Conservation (phyloP, 225 moss, liverwort and hornwort genomes). For the Antitrichia curtipendula region DNA sequence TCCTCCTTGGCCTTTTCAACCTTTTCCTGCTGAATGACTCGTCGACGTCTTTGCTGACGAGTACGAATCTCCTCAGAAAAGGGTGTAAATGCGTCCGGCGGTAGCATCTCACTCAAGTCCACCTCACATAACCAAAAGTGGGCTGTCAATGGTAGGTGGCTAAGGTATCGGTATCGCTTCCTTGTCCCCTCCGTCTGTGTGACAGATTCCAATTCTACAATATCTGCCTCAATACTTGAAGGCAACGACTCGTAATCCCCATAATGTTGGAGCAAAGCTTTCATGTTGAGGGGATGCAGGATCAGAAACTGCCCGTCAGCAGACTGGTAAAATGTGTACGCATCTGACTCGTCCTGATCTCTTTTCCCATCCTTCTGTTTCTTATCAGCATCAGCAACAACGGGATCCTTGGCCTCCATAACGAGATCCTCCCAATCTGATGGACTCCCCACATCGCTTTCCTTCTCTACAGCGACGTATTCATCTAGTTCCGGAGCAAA, state of each 20-base stretch:
- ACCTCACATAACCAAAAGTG: slow-evolving; percentile 88
- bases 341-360: slow-evolving; percentile 68
- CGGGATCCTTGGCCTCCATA: slow-evolving; percentile 4
- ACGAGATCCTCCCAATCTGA: slow-evolving; percentile 37
- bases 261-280: slow-evolving; percentile 78
- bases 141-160: slow-evolving; percentile 85
- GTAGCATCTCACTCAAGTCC: slow-evolving; percentile 67
- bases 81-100: slow-evolving; percentile 44
- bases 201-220: slow-evolving; percentile 80
- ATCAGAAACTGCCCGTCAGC: slow-evolving; percentile 89
- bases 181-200: slow-evolving; percentile 85
- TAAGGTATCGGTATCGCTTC: slow-evolving; percentile 91
- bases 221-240: slow-evolving; percentile 66
- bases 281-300: slow-evolving; percentile 87
- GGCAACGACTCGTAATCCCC: slow-evolving; percentile 83
- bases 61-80: slow-evolving; percentile 76
- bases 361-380: slow-evolving; percentile 48
- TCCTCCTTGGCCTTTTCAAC: slow-evolving; percentile 64
- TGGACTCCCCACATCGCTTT: slow-evolving; percentile 1
- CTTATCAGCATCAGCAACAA: slow-evolving; percentile 17
- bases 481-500: slow-evolving; percentile 10
- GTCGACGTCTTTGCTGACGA: slow-evolving; percentile 45
- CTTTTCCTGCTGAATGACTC: slow-evolving; percentile 44
- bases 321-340: slow-evolving; percentile 92
- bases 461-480: slow-evolving; percentile 21